Conservation (phyloP, 2,329 filamentous ascomycete genomes). For the Delphinella strobiligena region DNA sequence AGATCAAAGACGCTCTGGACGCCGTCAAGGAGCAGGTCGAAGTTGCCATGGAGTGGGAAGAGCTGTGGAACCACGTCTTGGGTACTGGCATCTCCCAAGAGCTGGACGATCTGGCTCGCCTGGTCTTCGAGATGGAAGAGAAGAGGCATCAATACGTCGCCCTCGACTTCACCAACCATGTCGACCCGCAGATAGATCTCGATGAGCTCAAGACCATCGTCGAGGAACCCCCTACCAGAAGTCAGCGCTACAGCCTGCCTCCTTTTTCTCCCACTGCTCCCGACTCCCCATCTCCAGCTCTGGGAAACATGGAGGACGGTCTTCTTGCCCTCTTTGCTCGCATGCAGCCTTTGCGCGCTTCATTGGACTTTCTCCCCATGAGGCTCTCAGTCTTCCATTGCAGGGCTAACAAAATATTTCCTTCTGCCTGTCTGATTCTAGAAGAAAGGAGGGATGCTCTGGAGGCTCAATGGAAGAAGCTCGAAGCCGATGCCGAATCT, state of each 20-base stretch:
- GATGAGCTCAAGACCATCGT: constrained; percentile 87
- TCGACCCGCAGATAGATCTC: constrained; percentile 53
- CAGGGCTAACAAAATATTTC: constrained; percentile 67
- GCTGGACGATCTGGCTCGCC: constrained; percentile 62
- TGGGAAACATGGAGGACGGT: constrained; percentile 69
- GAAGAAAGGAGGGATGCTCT: constrained; percentile 61
- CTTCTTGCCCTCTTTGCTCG: constrained; percentile 83
- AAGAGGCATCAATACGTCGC: constrained; percentile 70
- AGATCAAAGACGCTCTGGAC: constrained; percentile 65
- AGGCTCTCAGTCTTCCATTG: constrained; percentile 74
- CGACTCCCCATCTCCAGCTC: constrained; percentile 43
- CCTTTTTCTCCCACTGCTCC: constrained; percentile 50
- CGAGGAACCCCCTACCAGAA: constrained; percentile 62
- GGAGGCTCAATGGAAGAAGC: constrained; percentile 74
- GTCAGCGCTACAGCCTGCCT: constrained; percentile 53
- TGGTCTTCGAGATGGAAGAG: constrained; percentile 98
- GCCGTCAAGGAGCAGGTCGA: constrained; percentile 84
- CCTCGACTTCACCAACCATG: constrained; percentile 49
- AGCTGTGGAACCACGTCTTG: constrained; percentile 86
- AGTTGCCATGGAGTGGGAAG: constrained; percentile 97
- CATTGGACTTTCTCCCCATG: constrained; percentile 93
- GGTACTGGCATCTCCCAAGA: constrained; percentile 79
- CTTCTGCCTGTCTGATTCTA: constrained; percentile 81
- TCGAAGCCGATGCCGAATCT: constrained; percentile 83
- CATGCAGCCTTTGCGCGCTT: constrained; percentile 88